Evolutionary conservation across 306 rosid species (phyloP).

Genomic region (Quercus wislizeni): DNA sequence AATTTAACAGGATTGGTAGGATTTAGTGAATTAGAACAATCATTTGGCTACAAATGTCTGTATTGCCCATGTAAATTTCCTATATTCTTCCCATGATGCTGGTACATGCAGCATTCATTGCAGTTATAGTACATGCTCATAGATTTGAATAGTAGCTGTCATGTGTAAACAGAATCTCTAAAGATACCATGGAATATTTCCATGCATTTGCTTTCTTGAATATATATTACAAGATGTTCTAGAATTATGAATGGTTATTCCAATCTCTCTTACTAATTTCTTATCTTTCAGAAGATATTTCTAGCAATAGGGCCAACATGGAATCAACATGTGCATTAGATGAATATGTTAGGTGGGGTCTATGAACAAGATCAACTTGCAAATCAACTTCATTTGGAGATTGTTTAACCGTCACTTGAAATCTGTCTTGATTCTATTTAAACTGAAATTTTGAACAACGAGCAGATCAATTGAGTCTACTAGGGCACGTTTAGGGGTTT

Average conservation of each 20-base stretch:
- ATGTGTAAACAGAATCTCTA: neutral
- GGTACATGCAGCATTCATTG: neutral
- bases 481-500: too few relatives aligned
- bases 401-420: neutral
- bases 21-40: neutral
- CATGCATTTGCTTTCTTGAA: neutral
- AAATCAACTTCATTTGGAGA: neutral
- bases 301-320: neutral
- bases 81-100: neutral
- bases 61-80: neutral
- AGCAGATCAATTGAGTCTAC: neutral
- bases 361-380: neutral
- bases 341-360: neutral
- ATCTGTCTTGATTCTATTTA: neutral
- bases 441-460: neutral
- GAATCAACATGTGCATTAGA: neutral
- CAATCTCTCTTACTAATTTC: neutral
- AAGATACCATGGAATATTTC: neutral
- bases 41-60: neutral
- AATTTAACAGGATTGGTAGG: neutral
- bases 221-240: neutral
- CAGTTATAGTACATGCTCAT: neutral
- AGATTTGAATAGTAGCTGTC: neutral
- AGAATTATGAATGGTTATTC: neutral
- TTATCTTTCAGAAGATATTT: neutral